phyloP scores from a whole-genome alignment of 176 grass and related monocot species.

The Poa annua region DNA sequence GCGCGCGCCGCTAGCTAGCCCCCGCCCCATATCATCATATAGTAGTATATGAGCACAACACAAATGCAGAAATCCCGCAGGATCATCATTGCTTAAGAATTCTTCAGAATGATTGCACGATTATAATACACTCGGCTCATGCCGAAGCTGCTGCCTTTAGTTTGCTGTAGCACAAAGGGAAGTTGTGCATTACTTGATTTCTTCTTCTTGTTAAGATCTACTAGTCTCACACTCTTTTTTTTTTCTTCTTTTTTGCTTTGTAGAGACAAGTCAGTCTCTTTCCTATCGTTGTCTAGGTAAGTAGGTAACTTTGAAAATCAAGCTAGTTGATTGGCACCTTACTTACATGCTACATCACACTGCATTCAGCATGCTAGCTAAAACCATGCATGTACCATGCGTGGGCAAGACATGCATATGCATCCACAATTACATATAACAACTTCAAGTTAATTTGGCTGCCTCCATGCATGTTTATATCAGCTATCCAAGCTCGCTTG shows the following conservation, averaged over 20 bases:
- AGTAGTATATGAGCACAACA: background rate
- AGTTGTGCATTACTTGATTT: background rate
- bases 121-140: constrained; percentile 30
- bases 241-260: background rate
- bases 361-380: background rate
- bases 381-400: background rate
- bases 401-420: background rate
- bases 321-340: background rate
- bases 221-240: background rate
- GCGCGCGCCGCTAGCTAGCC: constrained; percentile 35
- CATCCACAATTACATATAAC: background rate
- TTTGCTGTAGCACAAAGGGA: constrained; percentile 26
- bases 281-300: background rate
- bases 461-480: background rate
- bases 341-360: background rate
- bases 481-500: background rate
- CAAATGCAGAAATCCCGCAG: constrained; percentile 23
- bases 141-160: constrained; percentile 14
- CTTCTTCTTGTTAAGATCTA: background rate
- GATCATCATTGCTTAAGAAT: constrained; percentile 53
- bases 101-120: constrained; percentile 35
- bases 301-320: background rate
- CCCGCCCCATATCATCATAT: background rate
- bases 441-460: background rate
- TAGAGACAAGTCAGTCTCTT: background rate